phyloP scores from a whole-genome alignment of 306 rosid genomes.

The Quercus agrifolia region DNA sequence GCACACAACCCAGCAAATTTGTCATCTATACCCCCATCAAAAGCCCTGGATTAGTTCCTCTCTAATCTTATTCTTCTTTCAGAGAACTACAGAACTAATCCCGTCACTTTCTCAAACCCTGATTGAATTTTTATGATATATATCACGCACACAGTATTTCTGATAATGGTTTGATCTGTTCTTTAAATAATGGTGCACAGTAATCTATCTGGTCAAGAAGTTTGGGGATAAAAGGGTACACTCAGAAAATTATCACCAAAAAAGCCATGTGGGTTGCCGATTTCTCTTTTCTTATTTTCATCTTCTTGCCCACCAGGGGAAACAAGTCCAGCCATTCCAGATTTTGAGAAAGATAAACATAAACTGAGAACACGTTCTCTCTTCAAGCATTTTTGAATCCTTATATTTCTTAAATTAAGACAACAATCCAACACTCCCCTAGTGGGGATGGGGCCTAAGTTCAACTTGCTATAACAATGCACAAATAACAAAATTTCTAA shows the following conservation, averaged over 20 bases:
- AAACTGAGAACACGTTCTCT: background rate
- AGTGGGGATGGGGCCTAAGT: background rate
- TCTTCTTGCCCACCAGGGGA: background rate
- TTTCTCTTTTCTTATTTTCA: background rate
- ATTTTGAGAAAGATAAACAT: background rate
- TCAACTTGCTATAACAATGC: slow-evolving; percentile 1
- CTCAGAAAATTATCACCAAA: background rate
- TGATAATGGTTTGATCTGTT: no score
- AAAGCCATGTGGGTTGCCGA: background rate
- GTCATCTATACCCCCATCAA: background rate
- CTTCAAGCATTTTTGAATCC: background rate
- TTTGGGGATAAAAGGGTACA: no score
- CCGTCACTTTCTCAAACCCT: no score
- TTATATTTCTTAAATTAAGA: slow-evolving; percentile 1
- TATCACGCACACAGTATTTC: no score
- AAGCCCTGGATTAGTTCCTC: background rate
- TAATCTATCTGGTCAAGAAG: background rate
- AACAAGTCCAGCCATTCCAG: background rate
- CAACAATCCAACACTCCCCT: background rate
- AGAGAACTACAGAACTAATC: no score
- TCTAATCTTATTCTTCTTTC: no score
- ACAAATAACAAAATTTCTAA: slow-evolving; percentile 34
- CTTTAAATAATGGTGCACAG: no score
- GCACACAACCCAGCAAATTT: background rate
- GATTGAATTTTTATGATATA: no score